Evolutionary conservation across 1,139 yeast species (phyloP).

Genomic region (Yamadazyma membranifaciens): DNA sequence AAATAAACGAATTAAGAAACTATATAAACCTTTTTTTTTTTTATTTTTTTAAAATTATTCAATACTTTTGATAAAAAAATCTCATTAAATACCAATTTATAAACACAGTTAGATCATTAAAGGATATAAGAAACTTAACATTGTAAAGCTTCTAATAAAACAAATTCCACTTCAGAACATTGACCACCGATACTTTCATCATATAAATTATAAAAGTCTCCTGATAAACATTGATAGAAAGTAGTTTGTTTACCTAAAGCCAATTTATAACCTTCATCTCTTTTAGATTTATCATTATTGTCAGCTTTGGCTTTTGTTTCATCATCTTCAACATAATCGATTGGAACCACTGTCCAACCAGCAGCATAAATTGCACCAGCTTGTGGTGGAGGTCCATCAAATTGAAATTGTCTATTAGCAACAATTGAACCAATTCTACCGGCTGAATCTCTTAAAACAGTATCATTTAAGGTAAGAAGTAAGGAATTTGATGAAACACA

Average conservation of each 20-base stretch:
- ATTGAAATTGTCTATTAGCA: conserved; percentile 46
- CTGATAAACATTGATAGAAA: conserved; percentile 43
- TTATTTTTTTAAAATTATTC: not conserved
- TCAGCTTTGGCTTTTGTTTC: conserved; percentile 13
- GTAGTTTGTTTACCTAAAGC: conserved; percentile 39
- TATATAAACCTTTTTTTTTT: conserved; percentile 1
- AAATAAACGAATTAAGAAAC: conserved; percentile 3
- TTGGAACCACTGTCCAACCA: conserved; percentile 37
- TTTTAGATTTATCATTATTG: conserved; percentile 19
- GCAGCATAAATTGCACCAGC: conserved; percentile 41
- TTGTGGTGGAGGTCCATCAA: conserved; percentile 46
- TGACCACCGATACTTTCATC: conserved; percentile 39
- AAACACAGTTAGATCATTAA: too few species aligned
- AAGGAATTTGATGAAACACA: conserved; percentile 30
- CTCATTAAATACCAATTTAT: too few species aligned
- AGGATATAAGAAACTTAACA: conserved; percentile 19
- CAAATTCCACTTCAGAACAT: conserved; percentile 37
- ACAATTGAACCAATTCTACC: conserved; percentile 45
- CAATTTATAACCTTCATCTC: conserved; percentile 28
- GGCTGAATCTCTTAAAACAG: conserved; percentile 29
- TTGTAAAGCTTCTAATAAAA: conserved; percentile 30
- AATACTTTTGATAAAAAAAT: too few species aligned
- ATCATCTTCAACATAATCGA: conserved; percentile 21
- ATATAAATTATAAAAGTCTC: conserved; percentile 44
- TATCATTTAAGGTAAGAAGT: conserved; percentile 26